Evolutionary conservation across 352 stramenopile species (phyloP), one percentile per base, ranked within the genome.

Genomic region (Blastocystis sp.): DNA sequence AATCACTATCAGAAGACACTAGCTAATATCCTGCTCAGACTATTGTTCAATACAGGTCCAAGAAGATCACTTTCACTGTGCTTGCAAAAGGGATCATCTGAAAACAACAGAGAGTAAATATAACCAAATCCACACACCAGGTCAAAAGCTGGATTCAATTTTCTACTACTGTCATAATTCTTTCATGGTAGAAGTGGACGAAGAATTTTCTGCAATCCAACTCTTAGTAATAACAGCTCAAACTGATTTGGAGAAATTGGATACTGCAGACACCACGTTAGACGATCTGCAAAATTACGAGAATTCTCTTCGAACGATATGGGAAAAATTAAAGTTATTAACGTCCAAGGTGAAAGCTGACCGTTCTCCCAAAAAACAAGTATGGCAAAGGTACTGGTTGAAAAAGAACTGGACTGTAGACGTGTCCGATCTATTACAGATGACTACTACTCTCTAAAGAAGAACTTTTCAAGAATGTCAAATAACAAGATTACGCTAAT

Each of bases 371-470:
- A 56, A 84, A 8, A 84, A 84, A 29, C 15, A 47, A 26, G 54
- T 66, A 41, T 84, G 73, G 73, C 73, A 84, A 69, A 34, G 73
- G 73, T 84, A 23, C 53, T 41, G 11, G 64, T 45, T 18, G n/a
- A 2, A 9, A n/a, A 54, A n/a, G 50, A 4, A 53, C 53, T 29
- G 64, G 11, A 76, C 11, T 26, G 7, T 68, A 84, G 73, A 47
- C 73, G 73, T 54, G 34, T 84, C 41, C 54, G 47, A 41, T 84
- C 73, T 6, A 84, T 64, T 26, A 66, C 73, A 13, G 73, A 84
- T 54, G 73, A 84, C 6, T 84, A 45, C 73, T 84, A 84, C 47
- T 29, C 37, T 29, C 39, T 84, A 43, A 63, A 64, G n/a, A 84
- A 84, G 6, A 50, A 84, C 34, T 84, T 54, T 55, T 84, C 73